phyloP scores from a whole-genome alignment of 106 monocot genomes.

The Apostasia ramifera region DNA sequence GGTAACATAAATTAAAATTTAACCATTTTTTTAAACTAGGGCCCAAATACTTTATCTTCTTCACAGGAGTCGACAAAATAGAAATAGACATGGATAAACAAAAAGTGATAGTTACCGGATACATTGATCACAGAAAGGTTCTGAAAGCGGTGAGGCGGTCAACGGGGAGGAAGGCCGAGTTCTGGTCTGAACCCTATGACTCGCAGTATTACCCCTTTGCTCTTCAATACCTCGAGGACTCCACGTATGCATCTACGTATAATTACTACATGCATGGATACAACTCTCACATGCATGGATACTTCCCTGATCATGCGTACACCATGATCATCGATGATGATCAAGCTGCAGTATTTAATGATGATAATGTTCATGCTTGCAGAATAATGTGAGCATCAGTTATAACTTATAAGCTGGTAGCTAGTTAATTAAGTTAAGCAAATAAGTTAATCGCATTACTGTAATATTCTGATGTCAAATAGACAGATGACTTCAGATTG shows the following conservation, averaged over 20 bases:
- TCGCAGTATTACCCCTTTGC: conserved; percentile 35
- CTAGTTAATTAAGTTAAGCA: too few species aligned
- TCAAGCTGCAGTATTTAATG: neutral
- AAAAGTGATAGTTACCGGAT: conserved; percentile 65
- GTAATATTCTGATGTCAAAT: too few species aligned
- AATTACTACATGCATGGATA: conserved; percentile 69
- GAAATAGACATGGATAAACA: too few species aligned
- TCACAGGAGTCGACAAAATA: too few species aligned
- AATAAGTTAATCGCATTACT: too few species aligned
- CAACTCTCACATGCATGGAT: conserved; percentile 56
- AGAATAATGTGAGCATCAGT: conserved; percentile 32
- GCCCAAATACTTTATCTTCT: too few species aligned
- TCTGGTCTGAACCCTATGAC: conserved; percentile 54
- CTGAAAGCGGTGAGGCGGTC: conserved; percentile 41
- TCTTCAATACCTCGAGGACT: conserved; percentile 36
- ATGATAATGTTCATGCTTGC: conserved; percentile 64
- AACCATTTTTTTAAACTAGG: too few species aligned
- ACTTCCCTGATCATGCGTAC: conserved; percentile 38
- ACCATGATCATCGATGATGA: conserved; percentile 71
- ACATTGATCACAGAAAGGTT: conserved; percentile 53
- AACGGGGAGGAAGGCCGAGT: conserved; percentile 63
- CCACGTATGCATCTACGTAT: conserved; percentile 32
- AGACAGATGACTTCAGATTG: too few species aligned
- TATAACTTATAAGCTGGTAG: too few species aligned
- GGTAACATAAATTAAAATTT: too few species aligned